phyloP scores from a whole-genome alignment of 805 yeast genomes.

The Candida endomychidarum region DNA sequence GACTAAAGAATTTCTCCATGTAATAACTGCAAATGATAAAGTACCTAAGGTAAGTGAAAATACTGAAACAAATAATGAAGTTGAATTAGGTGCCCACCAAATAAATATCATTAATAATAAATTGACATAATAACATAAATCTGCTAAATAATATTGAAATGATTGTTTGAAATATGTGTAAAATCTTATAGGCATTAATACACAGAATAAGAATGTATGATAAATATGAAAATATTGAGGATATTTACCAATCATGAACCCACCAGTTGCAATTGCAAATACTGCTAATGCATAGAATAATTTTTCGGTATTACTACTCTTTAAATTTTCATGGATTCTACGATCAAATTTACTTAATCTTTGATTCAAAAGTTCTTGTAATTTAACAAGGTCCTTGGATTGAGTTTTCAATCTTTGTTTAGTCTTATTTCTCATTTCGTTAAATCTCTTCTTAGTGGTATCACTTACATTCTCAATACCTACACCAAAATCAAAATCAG shows the following conservation, averaged over 20 bases:
- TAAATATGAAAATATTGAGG: slow-evolving; percentile 77
- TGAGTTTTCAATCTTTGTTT: slow-evolving; percentile 28
- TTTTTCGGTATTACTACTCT: slow-evolving; percentile 57
- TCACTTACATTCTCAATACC: slow-evolving; percentile 36
- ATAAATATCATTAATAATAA: slow-evolving; percentile 63
- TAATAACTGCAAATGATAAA: slow-evolving; percentile 86
- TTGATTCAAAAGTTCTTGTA: slow-evolving; percentile 33
- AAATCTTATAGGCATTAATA: slow-evolving; percentile 81
- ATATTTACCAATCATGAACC: slow-evolving; percentile 71
- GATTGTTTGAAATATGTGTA: slow-evolving; percentile 78
- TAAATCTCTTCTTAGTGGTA: slow-evolving; percentile 35
- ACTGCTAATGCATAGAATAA: slow-evolving; percentile 75
- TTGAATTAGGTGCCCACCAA: slow-evolving; percentile 81
- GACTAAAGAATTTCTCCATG: slow-evolving; percentile 94
- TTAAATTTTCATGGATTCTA: slow-evolving; percentile 34
- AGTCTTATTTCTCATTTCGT: slow-evolving; percentile 36
- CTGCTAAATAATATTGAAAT: slow-evolving; percentile 87
- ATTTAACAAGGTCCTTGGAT: slow-evolving; percentile 26
- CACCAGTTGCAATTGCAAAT: slow-evolving; percentile 65
- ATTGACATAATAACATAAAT: slow-evolving; percentile 90
- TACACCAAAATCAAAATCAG: slow-evolving; percentile 45
- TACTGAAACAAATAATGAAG: slow-evolving; percentile 72
- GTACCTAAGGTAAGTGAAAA: slow-evolving; percentile 90
- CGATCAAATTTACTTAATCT: slow-evolving; percentile 36
- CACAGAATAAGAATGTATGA: slow-evolving; percentile 59